Conservation (phyloP, 192 early-diverging fungal genomes). For the Coemansia aciculifera region DNA sequence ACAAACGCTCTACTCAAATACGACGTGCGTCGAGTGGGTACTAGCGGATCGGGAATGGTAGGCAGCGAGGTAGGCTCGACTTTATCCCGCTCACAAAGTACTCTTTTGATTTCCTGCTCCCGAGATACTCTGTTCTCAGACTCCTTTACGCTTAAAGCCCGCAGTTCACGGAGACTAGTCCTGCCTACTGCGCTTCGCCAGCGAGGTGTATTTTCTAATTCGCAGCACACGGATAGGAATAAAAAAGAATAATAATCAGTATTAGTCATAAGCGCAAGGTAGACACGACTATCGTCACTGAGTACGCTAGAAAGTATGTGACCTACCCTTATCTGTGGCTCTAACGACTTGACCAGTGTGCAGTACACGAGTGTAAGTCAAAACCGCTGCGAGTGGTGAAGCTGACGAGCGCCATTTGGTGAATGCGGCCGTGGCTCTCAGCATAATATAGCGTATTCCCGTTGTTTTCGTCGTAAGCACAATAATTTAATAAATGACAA, state of each 20-base stretch:
- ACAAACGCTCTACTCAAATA: conserved; percentile 28
- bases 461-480: not conserved
- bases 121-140: conserved; percentile 21
- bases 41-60: not conserved
- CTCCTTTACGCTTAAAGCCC: conserved; percentile 13
- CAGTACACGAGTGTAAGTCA: not conserved
- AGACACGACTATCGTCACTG: not conserved
- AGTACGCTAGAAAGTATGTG: not conserved
- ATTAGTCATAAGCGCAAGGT: not conserved
- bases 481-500: not conserved
- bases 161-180: conserved; percentile 16
- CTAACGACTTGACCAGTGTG: not conserved
- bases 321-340: conserved; percentile 9
- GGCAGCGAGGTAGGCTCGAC: not conserved
- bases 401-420: conserved; percentile 6
- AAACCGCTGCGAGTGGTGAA: not conserved
- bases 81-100: conserved; percentile 20
- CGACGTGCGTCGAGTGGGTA: not conserved
- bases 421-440: conserved; percentile 10
- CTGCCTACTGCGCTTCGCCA: conserved; percentile 18
- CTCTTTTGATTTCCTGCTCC: conserved; percentile 19
- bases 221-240: not conserved
- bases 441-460: conserved; percentile 2
- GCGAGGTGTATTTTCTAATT: conserved; percentile 4
- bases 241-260: not conserved